These are phyloP conservation scores for Elasticomyces elasticus DNA, from an alignment of 495 filamentous ascomycete genomes.

Conservation along the genomic window DNA sequence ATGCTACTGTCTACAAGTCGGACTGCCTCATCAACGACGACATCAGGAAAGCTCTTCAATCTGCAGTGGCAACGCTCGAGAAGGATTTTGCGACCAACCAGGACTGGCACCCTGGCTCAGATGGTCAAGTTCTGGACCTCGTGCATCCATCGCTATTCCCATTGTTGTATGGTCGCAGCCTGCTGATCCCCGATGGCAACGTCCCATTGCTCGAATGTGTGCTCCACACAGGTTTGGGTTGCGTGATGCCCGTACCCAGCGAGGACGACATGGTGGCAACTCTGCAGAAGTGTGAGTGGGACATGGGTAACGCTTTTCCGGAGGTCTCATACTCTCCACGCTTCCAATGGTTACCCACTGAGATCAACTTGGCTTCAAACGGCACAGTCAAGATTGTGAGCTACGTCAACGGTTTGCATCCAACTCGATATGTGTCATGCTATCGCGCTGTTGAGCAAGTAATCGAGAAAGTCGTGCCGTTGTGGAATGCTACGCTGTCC, in stretches of 20 bases:
- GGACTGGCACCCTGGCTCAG: slow-evolving; percentile 51
- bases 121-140: slow-evolving; percentile 47
- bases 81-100: slow-evolving; percentile 26
- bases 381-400: slow-evolving; percentile 31
- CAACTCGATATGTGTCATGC: slow-evolving; percentile 35
- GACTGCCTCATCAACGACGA: slow-evolving; percentile 16
- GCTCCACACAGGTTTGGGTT: slow-evolving; percentile 34
- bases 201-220: slow-evolving; percentile 38
- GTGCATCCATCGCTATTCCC: slow-evolving; percentile 56
- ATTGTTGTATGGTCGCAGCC: slow-evolving; percentile 43
- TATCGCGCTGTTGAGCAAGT: slow-evolving; percentile 45
- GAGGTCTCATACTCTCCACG: no score
- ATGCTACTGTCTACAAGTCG: slow-evolving; percentile 20
- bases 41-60: slow-evolving; percentile 8
- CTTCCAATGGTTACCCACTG: slow-evolving; percentile 49
- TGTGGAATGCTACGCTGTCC: slow-evolving; percentile 39
- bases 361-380: slow-evolving; percentile 34
- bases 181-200: slow-evolving; percentile 33
- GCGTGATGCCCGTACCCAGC: slow-evolving; percentile 3
- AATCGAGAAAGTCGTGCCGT: slow-evolving; percentile 39
- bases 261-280: no score
- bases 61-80: slow-evolving; percentile 16
- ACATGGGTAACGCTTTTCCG: no score
- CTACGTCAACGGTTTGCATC: slow-evolving; percentile 57
- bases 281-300: no score